Evolutionary conservation across 495 filamentous ascomycete species (phyloP).

Genomic region (Thermothielavioides terrestris): DNA sequence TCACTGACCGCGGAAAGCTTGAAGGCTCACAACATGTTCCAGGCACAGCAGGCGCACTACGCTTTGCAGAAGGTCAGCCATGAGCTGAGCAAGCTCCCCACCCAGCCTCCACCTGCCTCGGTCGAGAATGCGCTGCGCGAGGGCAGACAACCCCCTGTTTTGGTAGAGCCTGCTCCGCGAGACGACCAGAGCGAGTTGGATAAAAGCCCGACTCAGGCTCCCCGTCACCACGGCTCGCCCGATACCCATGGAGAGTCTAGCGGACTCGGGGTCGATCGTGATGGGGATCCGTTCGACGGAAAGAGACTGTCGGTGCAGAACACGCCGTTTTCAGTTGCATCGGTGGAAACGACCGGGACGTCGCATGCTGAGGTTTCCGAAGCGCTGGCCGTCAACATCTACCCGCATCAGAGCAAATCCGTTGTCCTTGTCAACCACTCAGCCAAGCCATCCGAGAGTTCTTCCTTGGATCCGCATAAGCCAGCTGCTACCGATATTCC

Average conservation of each 20-base stretch:
- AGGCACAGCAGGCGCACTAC: constrained; percentile 23
- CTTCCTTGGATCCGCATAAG: constrained; percentile 19
- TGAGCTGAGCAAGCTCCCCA: constrained; percentile 23
- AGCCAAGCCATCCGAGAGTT: constrained; percentile 33
- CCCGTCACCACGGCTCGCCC: constrained; percentile 2
- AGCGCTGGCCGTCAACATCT: constrained; percentile 73
- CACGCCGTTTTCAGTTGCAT: constrained; percentile 51
- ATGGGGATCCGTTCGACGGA: constrained; percentile 48
- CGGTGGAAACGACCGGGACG: constrained; percentile 47
- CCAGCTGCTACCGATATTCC: not conserved
- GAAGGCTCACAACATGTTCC: constrained; percentile 47
- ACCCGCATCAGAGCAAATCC: constrained; percentile 79
- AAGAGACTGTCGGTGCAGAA: constrained; percentile 44
- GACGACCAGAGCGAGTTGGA: constrained; percentile 25
- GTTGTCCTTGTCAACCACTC: constrained; percentile 68
- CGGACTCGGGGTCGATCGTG: constrained; percentile 35
- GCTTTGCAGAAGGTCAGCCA: constrained; percentile 23
- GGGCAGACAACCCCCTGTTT: constrained; percentile 4
- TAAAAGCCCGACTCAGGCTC: not conserved
- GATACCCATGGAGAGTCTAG: constrained; percentile 19
- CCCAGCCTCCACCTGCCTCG: not conserved
- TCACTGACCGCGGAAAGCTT: constrained; percentile 61
- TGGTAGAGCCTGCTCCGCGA: constrained; percentile 21
- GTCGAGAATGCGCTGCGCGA: not conserved
- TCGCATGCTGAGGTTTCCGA: constrained; percentile 57